phyloP scores from a whole-genome alignment of 345 rosid genomes.

The Microcos paniculata region DNA sequence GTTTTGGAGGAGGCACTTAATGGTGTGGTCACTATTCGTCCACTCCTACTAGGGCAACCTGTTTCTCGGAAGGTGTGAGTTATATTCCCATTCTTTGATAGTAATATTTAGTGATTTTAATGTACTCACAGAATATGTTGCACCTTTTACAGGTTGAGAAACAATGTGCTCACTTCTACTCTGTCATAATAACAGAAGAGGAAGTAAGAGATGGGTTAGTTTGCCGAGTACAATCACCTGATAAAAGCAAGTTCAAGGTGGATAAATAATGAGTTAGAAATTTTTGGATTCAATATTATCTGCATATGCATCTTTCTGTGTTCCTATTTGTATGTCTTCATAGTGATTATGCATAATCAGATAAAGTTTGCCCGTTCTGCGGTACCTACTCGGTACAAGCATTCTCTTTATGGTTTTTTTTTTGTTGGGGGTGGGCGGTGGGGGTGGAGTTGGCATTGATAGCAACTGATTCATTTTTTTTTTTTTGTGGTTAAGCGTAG shows the following conservation, averaged over 20 bases:
- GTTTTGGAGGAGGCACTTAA: slow-evolving; percentile 95
- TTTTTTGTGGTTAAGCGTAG: not conserved
- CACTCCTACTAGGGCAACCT: slow-evolving; percentile 63
- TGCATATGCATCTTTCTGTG: not conserved
- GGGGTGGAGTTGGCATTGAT: not conserved
- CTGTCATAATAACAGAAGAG: slow-evolving; percentile 82
- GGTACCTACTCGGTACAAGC: too few relatives aligned
- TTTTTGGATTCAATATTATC: not conserved
- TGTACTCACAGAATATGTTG: slow-evolving; percentile 25
- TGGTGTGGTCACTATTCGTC: slow-evolving; percentile 66
- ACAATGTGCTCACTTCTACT: slow-evolving; percentile 98
- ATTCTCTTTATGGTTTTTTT: not conserved
- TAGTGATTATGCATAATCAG: too few relatives aligned
- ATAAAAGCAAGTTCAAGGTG: slow-evolving; percentile 99
- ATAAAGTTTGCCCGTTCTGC: too few relatives aligned
- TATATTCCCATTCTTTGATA: slow-evolving; percentile 16
- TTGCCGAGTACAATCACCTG: slow-evolving; percentile 87
- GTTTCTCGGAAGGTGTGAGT: slow-evolving; percentile 66
- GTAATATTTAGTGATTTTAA: slow-evolving; percentile 15
- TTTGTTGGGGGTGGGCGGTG: not conserved
- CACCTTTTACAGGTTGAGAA: slow-evolving; percentile 80
- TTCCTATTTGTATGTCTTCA: too few relatives aligned
- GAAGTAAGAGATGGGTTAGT: slow-evolving; percentile 88
- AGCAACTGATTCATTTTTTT: not conserved
- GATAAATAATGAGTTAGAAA: slow-evolving; percentile 7